Evolutionary conservation across 169 alveolate species (phyloP).

Genomic region (Toxoplasma gondii): DNA sequence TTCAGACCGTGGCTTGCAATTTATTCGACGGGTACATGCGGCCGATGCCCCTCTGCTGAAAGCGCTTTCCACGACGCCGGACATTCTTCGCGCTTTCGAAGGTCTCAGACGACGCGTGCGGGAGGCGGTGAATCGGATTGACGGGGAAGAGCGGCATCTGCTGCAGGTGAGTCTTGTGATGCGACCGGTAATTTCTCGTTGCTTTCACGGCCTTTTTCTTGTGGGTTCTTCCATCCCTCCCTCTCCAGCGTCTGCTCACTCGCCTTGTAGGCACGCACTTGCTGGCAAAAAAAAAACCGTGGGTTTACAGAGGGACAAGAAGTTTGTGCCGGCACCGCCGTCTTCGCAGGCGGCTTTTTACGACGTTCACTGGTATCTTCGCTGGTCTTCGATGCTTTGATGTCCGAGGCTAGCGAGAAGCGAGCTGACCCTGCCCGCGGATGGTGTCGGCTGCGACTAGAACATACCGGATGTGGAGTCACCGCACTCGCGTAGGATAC

Average conservation of each 20-base stretch:
- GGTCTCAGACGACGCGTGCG: not conserved
- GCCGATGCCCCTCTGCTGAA: not conserved
- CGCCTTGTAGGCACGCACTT: too few species aligned
- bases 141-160: not conserved
- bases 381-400: too few species aligned
- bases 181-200: not conserved
- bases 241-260: not conserved
- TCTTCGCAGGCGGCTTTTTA: too few species aligned
- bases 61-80: not conserved
- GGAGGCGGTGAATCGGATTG: not conserved
- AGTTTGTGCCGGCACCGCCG: too few species aligned
- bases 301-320: too few species aligned
- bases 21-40: not conserved
- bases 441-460: too few species aligned
- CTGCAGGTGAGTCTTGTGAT: not conserved
- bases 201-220: not conserved
- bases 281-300: too few species aligned
- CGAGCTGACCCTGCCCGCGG: too few species aligned
- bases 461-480: too few species aligned
- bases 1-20: conserved; percentile 13
- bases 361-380: too few species aligned
- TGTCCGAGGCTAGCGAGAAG: too few species aligned
- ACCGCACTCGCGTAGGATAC: too few species aligned
- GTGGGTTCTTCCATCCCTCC: not conserved
- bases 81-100: not conserved